A percentile compares a stretch with the other conserved stretches of the same genome.
Conservation (phyloP, 495 filamentous ascomycete genomes). For the Rhypophila decipiens region DNA sequence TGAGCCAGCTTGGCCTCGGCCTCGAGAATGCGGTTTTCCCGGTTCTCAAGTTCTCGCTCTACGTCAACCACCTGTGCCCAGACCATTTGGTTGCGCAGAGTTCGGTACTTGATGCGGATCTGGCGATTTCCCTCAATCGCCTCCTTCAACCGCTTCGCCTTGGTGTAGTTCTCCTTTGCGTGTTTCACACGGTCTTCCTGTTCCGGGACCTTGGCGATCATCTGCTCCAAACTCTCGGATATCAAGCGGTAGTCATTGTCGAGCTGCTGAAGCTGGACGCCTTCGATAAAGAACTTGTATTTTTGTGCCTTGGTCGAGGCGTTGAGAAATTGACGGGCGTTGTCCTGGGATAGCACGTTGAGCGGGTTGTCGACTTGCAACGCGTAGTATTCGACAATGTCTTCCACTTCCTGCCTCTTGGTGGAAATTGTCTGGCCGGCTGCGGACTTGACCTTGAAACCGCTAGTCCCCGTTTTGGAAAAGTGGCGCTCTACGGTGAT, state of each 20-base stretch:
- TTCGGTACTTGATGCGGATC: slow-evolving; percentile 45
- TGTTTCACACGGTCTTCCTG: slow-evolving; percentile 60
- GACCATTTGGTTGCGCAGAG: slow-evolving; percentile 53
- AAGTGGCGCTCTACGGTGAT: slow-evolving; percentile 92
- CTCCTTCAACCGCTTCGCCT: slow-evolving; percentile 43
- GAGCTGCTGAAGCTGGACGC: slow-evolving; percentile 86
- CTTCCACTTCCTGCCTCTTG: slow-evolving; percentile 83
- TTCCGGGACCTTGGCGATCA: slow-evolving; percentile 38
- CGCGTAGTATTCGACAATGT: slow-evolving; percentile 86
- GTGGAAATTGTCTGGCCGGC: slow-evolving; percentile 67
- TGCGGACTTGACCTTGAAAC: slow-evolving; percentile 79
- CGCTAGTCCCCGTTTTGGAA: slow-evolving; percentile 63
- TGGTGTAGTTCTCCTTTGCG: slow-evolving; percentile 31
- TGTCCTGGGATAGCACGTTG: slow-evolving; percentile 95
- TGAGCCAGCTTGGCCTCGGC: slow-evolving; percentile 23
- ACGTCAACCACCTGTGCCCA: slow-evolving; percentile 61
- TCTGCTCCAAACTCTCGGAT: slow-evolving; percentile 42
- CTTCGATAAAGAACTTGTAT: slow-evolving; percentile 95
- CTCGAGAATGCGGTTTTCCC: slow-evolving; percentile 25
- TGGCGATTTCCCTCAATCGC: slow-evolving; percentile 51
- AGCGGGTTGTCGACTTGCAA: slow-evolving; percentile 96
- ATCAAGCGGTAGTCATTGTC: slow-evolving; percentile 86
- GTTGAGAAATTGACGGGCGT: slow-evolving; percentile 88
- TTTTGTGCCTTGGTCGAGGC: slow-evolving; percentile 74
- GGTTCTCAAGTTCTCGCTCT: slow-evolving; percentile 25